These are phyloP conservation scores for Cupressus sempervirens DNA, from an alignment of 75 land plant species.

Conservation along the genomic window DNA sequence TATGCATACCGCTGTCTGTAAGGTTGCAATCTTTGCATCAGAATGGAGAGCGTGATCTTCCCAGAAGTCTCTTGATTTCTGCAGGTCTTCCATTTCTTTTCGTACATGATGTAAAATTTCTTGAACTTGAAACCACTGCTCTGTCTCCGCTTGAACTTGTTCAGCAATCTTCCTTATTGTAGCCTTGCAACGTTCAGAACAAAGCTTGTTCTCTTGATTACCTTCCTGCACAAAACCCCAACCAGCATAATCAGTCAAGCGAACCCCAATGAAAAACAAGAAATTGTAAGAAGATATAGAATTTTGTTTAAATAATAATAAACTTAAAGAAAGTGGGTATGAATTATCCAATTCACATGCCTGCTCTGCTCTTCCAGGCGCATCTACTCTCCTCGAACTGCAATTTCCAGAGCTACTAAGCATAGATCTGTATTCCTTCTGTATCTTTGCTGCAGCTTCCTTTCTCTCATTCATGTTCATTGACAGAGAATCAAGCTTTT, in stretches of 20 bases:
- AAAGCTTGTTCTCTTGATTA: conserved; percentile 7
- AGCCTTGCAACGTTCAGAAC: conserved; percentile 45
- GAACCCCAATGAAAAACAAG: not conserved
- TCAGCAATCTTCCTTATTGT: conserved; percentile 40
- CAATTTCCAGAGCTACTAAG: conserved; percentile 3
- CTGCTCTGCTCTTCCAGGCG: not conserved
- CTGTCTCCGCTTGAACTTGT: conserved; percentile 68
- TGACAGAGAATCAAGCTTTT: conserved; percentile 12
- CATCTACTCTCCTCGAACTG: conserved; percentile 4
- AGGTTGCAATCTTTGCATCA: conserved; percentile 32
- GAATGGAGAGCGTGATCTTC: conserved; percentile 53
- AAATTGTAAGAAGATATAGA: not conserved
- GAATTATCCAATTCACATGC: not conserved
- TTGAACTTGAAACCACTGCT: conserved; percentile 84
- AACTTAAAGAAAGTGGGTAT: not conserved
- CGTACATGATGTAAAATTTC: conserved; percentile 52
- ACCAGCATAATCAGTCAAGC: not conserved
- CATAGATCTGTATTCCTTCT: conserved; percentile 14
- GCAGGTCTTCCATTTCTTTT: conserved; percentile 64
- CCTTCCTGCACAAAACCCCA: not conserved
- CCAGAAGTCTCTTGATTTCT: conserved; percentile 54
- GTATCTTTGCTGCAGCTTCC: conserved; percentile 18
- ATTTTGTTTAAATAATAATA: no score
- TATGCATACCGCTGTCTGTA: conserved; percentile 29
- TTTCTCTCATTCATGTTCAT: conserved; percentile 12